Evolutionary conservation across 2,329 filamentous ascomycete genomes (phyloP).

Genomic region (Fusarium sulawesiense): DNA sequence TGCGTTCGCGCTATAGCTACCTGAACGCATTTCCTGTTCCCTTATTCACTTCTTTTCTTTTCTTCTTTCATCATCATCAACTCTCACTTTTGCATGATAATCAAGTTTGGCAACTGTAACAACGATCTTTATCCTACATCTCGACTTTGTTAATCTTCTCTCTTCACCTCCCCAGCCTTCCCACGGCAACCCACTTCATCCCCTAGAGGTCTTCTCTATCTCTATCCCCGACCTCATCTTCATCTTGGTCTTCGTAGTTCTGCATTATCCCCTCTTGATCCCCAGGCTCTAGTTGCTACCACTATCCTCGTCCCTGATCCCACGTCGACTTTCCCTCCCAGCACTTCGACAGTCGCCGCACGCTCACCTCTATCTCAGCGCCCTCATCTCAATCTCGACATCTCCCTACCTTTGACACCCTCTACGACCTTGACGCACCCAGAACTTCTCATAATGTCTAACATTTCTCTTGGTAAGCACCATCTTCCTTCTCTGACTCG

Average conservation of each 20-base stretch:
- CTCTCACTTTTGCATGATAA: not conserved
- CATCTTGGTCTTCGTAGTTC: not conserved
- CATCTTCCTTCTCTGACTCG: not conserved
- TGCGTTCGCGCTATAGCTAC: not conserved
- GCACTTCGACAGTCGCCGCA: not conserved
- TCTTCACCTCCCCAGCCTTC: too few species aligned
- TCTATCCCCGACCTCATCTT: too few species aligned
- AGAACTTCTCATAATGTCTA: not conserved
- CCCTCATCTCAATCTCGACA: not conserved
- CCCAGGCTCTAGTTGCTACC: not conserved
- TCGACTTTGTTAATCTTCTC: not conserved
- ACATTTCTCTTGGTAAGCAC: not conserved
- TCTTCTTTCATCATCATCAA: not conserved
- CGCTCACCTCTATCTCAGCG: not conserved
- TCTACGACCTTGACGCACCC: not conserved
- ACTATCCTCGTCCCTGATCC: not conserved
- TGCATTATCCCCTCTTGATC: not conserved
- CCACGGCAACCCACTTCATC: not conserved
- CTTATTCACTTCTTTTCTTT: not conserved
- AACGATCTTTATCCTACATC: not conserved
- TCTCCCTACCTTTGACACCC: not conserved
- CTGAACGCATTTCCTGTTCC: not conserved
- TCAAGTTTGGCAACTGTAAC: not conserved
- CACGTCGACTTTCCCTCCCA: not conserved
- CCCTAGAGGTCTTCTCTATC: too few species aligned